Conservation (phyloP, 352 stramenopile species). For the Globisporangium middletonii region DNA sequence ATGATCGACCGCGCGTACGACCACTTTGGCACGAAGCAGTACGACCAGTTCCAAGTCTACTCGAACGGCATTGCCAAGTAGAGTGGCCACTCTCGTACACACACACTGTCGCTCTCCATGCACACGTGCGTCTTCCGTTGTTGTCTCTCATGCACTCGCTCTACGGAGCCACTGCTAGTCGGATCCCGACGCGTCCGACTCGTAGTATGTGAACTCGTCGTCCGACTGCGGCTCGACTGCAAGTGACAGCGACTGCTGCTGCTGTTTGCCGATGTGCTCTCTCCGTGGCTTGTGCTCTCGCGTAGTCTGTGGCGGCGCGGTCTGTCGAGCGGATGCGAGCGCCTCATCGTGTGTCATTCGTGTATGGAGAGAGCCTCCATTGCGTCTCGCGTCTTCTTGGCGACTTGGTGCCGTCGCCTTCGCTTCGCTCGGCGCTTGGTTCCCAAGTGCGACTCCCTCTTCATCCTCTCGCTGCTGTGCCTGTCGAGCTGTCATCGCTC, state of each 20-base stretch:
- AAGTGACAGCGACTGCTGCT: not conserved
- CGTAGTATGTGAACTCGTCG: conserved; percentile 3
- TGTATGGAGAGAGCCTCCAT: too few relatives aligned
- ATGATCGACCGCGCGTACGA: conserved; percentile 94
- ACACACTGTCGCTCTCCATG: too few relatives aligned
- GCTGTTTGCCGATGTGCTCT: not conserved
- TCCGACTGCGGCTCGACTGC: not conserved
- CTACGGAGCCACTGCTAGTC: not conserved
- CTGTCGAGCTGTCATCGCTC: too few relatives aligned
- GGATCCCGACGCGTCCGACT: not conserved
- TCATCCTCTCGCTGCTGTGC: not conserved
- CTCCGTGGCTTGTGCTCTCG: too few relatives aligned
- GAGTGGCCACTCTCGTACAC: not conserved
- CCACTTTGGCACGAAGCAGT: conserved; percentile 95
- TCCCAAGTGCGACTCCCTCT: not conserved
- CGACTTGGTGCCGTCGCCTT: not conserved
- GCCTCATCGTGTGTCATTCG: not conserved
- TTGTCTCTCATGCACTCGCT: too few relatives aligned
- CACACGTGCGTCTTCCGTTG: too few relatives aligned
- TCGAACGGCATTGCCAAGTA: conserved; percentile 80
- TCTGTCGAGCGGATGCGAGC: not conserved
- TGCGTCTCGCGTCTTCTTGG: not conserved
- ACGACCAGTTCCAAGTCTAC: conserved; percentile 92
- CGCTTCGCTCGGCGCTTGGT: not conserved
- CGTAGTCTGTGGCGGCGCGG: too few relatives aligned